A percentile compares a stretch with the other conserved stretches of the same genome.
Conservation (phyloP, 1,284 basidiomycete genomes). For the Ceraceosorus guamensis region DNA sequence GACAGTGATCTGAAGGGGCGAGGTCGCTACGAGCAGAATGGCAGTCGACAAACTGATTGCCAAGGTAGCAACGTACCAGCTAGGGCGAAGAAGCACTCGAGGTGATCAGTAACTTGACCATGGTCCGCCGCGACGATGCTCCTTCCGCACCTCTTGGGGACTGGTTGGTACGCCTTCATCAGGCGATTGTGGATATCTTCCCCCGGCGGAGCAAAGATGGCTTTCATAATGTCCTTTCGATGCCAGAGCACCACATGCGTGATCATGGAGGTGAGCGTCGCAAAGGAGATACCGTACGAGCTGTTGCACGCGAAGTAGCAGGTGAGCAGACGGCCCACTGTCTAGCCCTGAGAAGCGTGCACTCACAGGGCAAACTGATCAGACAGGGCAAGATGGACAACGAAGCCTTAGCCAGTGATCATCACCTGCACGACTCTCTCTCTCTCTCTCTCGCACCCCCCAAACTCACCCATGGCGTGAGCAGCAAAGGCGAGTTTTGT, state of each 20-base stretch:
- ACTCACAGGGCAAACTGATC: no score
- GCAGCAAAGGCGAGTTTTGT: constrained; percentile 49
- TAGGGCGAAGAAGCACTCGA: background rate
- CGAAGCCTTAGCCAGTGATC: background rate
- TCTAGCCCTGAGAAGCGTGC: background rate
- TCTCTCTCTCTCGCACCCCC: background rate
- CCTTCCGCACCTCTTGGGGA: constrained; percentile 15
- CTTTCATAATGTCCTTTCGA: constrained; percentile 51
- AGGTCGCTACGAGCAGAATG: constrained; percentile 51
- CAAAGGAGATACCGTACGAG: constrained; percentile 51
- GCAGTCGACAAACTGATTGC: constrained; percentile 39
- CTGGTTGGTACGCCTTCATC: constrained; percentile 42
- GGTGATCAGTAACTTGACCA: no score
- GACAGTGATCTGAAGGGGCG: constrained; percentile 52
- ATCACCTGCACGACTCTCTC: background rate
- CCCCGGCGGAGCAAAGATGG: constrained; percentile 46
- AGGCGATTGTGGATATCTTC: constrained; percentile 47
- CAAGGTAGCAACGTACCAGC: constrained; percentile 45
- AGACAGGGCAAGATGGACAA: constrained; percentile 1
- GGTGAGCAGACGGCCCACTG: background rate
- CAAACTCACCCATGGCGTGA: constrained; percentile 52
- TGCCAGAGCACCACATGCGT: constrained; percentile 55
- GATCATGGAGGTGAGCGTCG: constrained; percentile 52
- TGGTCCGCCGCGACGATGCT: no score
- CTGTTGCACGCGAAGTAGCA: constrained; percentile 36